These are phyloP conservation scores for Lachnellula occidentalis DNA, from an alignment of 2,329 filamentous ascomycete genomes.

Conservation along the genomic window DNA sequence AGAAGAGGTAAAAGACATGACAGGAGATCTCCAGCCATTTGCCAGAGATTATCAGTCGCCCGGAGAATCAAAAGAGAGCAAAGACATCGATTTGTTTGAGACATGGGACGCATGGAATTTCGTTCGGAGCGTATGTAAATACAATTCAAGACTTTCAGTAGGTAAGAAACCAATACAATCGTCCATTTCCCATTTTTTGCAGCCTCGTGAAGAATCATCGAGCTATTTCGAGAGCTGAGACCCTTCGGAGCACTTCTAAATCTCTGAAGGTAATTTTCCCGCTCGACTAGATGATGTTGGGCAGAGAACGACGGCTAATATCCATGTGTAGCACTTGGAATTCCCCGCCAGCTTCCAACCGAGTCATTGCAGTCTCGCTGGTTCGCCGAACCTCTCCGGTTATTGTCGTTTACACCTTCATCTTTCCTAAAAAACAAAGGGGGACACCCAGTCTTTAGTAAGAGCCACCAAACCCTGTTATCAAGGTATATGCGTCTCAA, in stretches of 20 bases:
- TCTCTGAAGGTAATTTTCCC: constrained; percentile 27
- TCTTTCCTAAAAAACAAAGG: constrained; percentile 56
- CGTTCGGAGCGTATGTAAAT: constrained; percentile 79
- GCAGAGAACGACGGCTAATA: constrained; percentile 16
- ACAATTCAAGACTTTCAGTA: constrained; percentile 73
- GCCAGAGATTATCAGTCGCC: constrained; percentile 30
- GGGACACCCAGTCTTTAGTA: constrained; percentile 57
- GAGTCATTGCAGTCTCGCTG: constrained; percentile 58
- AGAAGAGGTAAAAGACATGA: constrained; percentile 42
- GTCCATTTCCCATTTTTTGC: constrained; percentile 15
- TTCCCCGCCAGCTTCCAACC: constrained; percentile 55
- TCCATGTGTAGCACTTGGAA: constrained; percentile 37
- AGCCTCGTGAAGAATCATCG: constrained; percentile 16
- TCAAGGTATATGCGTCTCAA: constrained; percentile 60
- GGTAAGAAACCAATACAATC: constrained; percentile 54
- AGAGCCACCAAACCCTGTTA: constrained; percentile 55
- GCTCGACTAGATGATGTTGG: constrained; percentile 1
- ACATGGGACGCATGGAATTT: constrained; percentile 94
- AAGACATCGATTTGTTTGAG: constrained; percentile 63
- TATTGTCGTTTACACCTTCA: constrained; percentile 48
- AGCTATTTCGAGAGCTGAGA: constrained; percentile 18
- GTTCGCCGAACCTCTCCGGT: constrained; percentile 64
- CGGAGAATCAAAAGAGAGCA: constrained; percentile 33
- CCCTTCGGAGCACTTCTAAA: constrained; percentile 23
- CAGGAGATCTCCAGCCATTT: constrained; percentile 28